Base-by-base conservation (phyloP, 2,329 filamentous ascomycete genomes). In the Stagonosporopsis cucurbitacearum region DNA sequence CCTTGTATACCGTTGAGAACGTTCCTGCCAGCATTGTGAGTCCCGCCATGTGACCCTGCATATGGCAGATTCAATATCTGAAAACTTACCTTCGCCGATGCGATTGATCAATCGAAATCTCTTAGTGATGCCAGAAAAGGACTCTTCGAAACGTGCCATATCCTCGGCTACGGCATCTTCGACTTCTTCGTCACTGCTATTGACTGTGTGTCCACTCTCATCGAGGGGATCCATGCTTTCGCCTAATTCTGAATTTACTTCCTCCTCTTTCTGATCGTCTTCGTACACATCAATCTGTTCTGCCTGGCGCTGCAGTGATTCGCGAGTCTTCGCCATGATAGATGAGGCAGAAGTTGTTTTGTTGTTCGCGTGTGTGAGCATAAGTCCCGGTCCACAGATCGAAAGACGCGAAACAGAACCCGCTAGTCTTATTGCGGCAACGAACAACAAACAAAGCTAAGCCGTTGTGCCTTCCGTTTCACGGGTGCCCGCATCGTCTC, bases 1-100 rank as follows among this genome's bases (percentile, higher is more conserved):
- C 95, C 76, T 99, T 99, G 83, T 99, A 99, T 12, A 99, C 95
- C 2, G 95, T 98, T 0, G 95, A 98, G 74, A 99, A 99, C 1
- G 95, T 99, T 54, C 95, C 92, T 96, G 57, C 57, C 36, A 39
- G 42, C 50, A 58, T 53, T 51, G 65, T 73, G 30, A 74, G 70
- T 63, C 58, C 19, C 43, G 60, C 36, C 54, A 51, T 51, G 56
- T 58, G 54, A 63, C 61, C 58, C 54, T 72, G 69, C 67, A 72
- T 63, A 50, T 44, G 45, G 47, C 59, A 64, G 59, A 39, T 67
- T 67, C 65, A 70, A 68, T 65, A 35, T 42, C 2, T 54, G 23
- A 48, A 39, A 28, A 65, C 65, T 56, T 78, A 93, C 92, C 95
- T 84, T 99, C 95, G 70, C 95, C 95, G 70, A 99, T 99, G 60